A percentile compares a stretch with the other conserved stretches of the same genome.
phyloP scores from a whole-genome alignment of 78 protist genomes.

The Diacronema lutheri region DNA sequence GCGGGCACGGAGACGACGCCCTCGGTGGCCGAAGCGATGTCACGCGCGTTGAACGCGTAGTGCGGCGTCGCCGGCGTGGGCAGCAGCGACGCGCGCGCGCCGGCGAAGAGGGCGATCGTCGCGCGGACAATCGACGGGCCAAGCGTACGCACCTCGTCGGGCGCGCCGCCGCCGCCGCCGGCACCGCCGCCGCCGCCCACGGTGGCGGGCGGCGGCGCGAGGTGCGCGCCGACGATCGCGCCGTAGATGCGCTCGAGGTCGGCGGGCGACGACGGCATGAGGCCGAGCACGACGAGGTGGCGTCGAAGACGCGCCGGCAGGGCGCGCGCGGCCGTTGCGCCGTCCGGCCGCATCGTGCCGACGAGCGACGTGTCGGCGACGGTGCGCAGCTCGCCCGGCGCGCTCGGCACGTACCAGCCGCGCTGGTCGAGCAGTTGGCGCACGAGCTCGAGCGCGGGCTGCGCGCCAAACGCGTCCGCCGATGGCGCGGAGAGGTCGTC shows the following conservation, averaged over 20 bases:
- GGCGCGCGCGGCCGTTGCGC: neutral
- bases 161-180: too few species aligned
- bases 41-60: slow-evolving; percentile 89
- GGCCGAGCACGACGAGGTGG: neutral
- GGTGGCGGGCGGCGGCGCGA: too few species aligned
- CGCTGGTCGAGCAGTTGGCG: slow-evolving; percentile 34
- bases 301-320: neutral
- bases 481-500: slow-evolving; percentile 46
- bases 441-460: slow-evolving; percentile 52
- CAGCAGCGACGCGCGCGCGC: slow-evolving; percentile 30
- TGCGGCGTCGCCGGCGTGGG: slow-evolving; percentile 85
- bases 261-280: neutral
- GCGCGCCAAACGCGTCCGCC: slow-evolving; percentile 50
- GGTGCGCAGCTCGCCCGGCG: neutral
- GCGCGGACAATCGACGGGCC: slow-evolving; percentile 30
- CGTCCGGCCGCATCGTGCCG: slow-evolving; percentile 24
- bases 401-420: slow-evolving; percentile 38
- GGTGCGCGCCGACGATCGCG: too few species aligned
- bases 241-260: neutral
- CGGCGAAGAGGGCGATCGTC: slow-evolving; percentile 50
- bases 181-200: too few species aligned
- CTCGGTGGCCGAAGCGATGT: slow-evolving; percentile 62
- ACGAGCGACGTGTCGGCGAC: neutral
- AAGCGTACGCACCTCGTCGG: neutral
- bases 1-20: slow-evolving; percentile 48